A percentile compares a stretch with the other conserved stretches of the same genome.
Evolutionary conservation across 1,284 basidiomycete species (phyloP).

Genomic region (Malassezia caprae): DNA sequence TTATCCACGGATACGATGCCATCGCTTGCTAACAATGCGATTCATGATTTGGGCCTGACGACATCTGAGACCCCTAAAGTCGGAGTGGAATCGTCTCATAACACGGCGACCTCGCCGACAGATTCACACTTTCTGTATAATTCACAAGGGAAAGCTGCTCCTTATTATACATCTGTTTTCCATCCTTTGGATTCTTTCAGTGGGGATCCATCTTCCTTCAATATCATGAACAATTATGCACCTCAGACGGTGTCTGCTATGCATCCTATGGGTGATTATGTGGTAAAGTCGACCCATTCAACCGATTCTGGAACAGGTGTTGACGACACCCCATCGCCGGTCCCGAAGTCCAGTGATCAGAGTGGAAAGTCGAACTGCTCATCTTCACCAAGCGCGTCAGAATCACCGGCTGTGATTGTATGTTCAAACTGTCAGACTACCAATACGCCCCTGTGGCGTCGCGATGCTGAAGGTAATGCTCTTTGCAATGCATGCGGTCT

Average conservation of each 20-base stretch:
- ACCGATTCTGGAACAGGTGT: neutral
- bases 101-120: neutral
- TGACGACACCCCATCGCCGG: neutral
- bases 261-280: neutral
- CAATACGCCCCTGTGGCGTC: constrained; percentile 86
- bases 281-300: neutral
- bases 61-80: neutral
- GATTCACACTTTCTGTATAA: neutral
- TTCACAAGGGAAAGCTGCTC: neutral
- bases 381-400: constrained; percentile 16
- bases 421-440: constrained; percentile 93
- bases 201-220: neutral
- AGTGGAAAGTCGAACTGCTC: neutral
- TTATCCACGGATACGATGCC: neutral
- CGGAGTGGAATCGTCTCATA: neutral
- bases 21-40: neutral
- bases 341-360: neutral
- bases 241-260: neutral
- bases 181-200: constrained; percentile 1
- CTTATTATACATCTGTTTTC: constrained; percentile 12
- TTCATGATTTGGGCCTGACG: neutral
- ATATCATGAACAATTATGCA: neutral
- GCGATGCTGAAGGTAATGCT: constrained; percentile 88
- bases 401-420: constrained; percentile 55
- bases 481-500: constrained; percentile 56